Base-by-base conservation (phyloP, 2,329 filamentous ascomycete species). In the Neonectria magnoliae region DNA sequence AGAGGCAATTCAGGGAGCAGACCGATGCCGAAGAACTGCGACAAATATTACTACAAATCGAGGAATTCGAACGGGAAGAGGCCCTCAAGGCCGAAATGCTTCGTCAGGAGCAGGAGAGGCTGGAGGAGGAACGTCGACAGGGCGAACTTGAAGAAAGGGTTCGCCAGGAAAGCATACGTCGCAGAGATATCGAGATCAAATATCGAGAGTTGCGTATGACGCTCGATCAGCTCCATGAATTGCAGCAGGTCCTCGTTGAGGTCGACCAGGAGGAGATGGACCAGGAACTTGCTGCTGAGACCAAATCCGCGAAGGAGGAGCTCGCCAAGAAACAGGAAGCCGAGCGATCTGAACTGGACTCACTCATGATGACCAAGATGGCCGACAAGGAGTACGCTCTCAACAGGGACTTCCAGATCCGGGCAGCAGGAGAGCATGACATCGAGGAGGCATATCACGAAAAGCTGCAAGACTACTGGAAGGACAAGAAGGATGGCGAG, bases 41-140 rank as follows among this genome's bases (percentile, higher is more conserved):
- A 2, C 77, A 81, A 22, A 81, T 82, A 5, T 69, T 87, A 1
- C 74, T 80, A 3, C 76, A 81, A 44, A 82, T 88, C 4, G 84
- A 80, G 48, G 83, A 84, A 53, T 82, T 83, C 60, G 82, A 86
- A 75, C 78, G 78, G 18, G 79, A 82, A 58, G 82, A 85, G 70
- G 80, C 79, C 1, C 76, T 75, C 50, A 81, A 80, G 64, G 78
- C 76, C 5, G 81, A 81, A 67, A 71, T 79, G 42, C 71, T 78
- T 33, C 77, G 78, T 2, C 76, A 78, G 41, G 80, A 82, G 57
- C 78, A 79, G 61, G 77, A 76, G 47, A 75, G 76, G 9, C 48
- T 76, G 8, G 78, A 79, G 8, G 76, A 79, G 52, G 80, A 81
- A 67, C 76, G 76, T 3, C 76, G 76, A 63, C 75, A 77, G 60